These are phyloP conservation scores for Cenchrus fungigraminus DNA, from an alignment of 176 grass and related monocot genomes.

Conservation along the genomic window DNA sequence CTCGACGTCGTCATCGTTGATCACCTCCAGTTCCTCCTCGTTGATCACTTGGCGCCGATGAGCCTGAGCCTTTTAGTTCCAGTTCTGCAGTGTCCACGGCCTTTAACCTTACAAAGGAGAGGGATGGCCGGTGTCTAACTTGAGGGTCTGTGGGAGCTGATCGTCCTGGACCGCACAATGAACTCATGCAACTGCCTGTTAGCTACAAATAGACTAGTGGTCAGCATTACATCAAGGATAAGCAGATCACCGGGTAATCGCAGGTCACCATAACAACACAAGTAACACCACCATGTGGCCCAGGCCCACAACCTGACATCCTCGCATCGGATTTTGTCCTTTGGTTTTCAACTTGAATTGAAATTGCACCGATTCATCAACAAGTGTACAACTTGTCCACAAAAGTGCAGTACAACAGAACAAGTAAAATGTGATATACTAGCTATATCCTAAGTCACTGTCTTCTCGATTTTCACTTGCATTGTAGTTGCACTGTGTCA, in stretches of 20 bases:
- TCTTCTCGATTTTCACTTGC: constrained; percentile 4
- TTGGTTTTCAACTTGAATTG: constrained; percentile 25
- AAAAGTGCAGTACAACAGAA: constrained; percentile 22
- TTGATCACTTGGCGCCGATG: background rate
- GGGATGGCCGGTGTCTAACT: background rate
- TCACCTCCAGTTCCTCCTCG: background rate
- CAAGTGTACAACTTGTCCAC: background rate
- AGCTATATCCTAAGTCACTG: background rate
- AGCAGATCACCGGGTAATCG: background rate
- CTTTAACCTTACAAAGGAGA: too few species aligned
- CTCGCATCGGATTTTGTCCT: background rate
- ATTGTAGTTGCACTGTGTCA: background rate
- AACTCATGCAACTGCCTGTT: background rate
- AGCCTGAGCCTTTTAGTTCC: constrained; percentile 3
- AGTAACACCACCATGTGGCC: too few species aligned
- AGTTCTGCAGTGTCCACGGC: background rate
- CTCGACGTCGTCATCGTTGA: constrained; percentile 25
- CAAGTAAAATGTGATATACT: background rate
- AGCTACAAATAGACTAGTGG: constrained; percentile 13
- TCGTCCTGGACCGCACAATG: constrained; percentile 4
- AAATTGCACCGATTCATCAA: background rate
- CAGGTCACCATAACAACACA: background rate
- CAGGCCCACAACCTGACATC: background rate
- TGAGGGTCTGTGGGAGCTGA: background rate
- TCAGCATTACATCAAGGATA: background rate